A percentile compares a stretch with the other conserved stretches of the same genome.
Evolutionary conservation across 2,329 filamentous ascomycete species (phyloP).

Genomic region (Fusarium sp.): DNA sequence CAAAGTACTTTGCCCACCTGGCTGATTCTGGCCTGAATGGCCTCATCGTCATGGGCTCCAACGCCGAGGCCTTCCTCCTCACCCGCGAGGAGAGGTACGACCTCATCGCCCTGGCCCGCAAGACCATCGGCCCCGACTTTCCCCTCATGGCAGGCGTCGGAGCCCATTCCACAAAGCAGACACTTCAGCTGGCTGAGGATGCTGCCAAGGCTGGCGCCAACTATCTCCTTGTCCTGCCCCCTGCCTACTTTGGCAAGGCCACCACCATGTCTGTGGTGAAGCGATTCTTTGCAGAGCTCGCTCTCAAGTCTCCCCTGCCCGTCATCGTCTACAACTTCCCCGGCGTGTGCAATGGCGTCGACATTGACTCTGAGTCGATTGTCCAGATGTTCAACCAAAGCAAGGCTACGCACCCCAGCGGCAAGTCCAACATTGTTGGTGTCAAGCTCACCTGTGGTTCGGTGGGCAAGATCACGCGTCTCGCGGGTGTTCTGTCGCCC

Average conservation of each 20-base stretch:
- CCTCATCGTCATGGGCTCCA: constrained; percentile 66
- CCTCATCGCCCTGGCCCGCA: constrained; percentile 73
- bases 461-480: constrained; percentile 76
- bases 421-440: constrained; percentile 70
- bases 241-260: constrained; percentile 74
- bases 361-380: constrained; percentile 74
- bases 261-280: constrained; percentile 69
- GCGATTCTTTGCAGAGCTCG: constrained; percentile 70
- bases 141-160: constrained; percentile 82
- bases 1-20: constrained; percentile 65
- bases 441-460: constrained; percentile 79
- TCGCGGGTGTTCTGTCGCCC: constrained; percentile 62
- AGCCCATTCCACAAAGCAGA: constrained; percentile 74
- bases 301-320: constrained; percentile 64
- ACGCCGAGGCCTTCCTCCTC: constrained; percentile 67
- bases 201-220: constrained; percentile 71
- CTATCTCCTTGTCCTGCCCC: constrained; percentile 71
- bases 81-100: constrained; percentile 69
- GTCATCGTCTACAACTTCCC: constrained; percentile 78
- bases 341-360: constrained; percentile 74
- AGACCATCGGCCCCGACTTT: constrained; percentile 86
- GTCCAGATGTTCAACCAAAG: constrained; percentile 41
- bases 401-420: constrained; percentile 32
- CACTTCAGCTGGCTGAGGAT: constrained; percentile 69
- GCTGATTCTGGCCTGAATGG: constrained; percentile 62